Base-by-base conservation (phyloP, 2,329 filamentous ascomycete species). In the Blastomyces emzantsi region DNA sequence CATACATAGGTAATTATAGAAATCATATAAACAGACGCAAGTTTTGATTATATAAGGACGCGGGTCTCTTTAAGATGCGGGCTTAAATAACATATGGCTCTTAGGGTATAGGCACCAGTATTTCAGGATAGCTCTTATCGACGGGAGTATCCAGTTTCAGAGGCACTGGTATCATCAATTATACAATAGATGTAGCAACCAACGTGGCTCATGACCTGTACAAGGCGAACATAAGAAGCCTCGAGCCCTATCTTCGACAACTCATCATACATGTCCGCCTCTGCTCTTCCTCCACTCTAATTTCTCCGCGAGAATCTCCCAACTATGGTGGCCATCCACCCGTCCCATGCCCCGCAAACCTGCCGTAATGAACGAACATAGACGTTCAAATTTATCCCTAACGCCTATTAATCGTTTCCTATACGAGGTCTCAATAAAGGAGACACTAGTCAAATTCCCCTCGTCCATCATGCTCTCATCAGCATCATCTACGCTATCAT, bases 281-380 rank as follows among this genome's bases (percentile, higher is more conserved):
- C 33, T 51, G n/a, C 56, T 60, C 60, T 70, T 70, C 61, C 74
- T 73, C 76, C 76, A 78, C 60, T 92, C 88, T 55, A 96, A 75
- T 79, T 88, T 89, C 74, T 96, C 90, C 0, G 89, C 90, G 65
- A 96, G 73, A 65, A 89, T 85, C 74, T 94, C 90, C 89, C 92
- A 93, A 72, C 87, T 83, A 71, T 70, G 81, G 76, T 90, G 86
- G 36, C 85, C 85, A 58, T 89, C 87, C 43, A 87, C 89, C 69
- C 92, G 83, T 60, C 90, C 87, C 11, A 94, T 85, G 11, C 88
- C 88, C 62, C 87, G 84, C 66, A 97, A 73, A 0, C 90, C 91
- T 60, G 87, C 85, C 2, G 82, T 82, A 17, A 94, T 81, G 73
- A 96, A 96, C 0, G 82, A 79, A 36, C 92, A 70, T 58, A 89